Conservation (phyloP, 306 rosid genomes). For the Pueraria montana region DNA sequence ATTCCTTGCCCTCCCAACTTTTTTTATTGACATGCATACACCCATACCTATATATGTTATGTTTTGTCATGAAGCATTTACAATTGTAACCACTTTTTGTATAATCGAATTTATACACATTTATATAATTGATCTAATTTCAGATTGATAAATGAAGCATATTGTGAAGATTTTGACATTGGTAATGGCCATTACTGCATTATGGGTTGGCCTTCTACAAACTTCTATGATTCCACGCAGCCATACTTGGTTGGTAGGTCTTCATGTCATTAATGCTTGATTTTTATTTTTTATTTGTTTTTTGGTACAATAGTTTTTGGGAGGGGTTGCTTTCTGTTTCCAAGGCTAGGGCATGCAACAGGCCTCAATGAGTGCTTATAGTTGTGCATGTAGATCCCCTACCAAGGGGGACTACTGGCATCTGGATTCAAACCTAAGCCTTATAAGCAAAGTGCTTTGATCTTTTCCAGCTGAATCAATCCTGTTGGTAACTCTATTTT, state of each 20-base stretch:
- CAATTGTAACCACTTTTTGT: not conserved
- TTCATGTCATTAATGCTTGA: slow-evolving; percentile 26
- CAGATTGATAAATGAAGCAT: slow-evolving; percentile 75
- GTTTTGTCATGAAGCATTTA: slow-evolving; percentile 35
- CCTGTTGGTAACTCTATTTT: not conserved
- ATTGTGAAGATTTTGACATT: slow-evolving; percentile 74
- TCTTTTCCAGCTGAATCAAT: slow-evolving; percentile 32
- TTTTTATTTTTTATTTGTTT: slow-evolving; percentile 11
- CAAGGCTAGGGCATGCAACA: not conserved
- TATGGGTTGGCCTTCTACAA: slow-evolving; percentile 84
- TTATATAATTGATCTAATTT: slow-evolving; percentile 27
- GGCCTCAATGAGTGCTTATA: slow-evolving; percentile 4
- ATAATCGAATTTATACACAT: not conserved
- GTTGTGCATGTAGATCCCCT: not conserved
- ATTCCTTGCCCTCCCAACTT: not conserved
- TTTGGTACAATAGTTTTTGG: slow-evolving; percentile 12
- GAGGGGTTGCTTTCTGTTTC: slow-evolving; percentile 25
- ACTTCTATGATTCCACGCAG: slow-evolving; percentile 61
- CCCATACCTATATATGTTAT: not conserved
- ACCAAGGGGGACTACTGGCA: not conserved
- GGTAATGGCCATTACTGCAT: slow-evolving; percentile 68
- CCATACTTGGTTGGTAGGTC: slow-evolving; percentile 88
- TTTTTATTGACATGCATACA: not conserved
- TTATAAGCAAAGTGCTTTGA: not conserved
- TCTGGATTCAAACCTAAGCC: slow-evolving; percentile 30